These are phyloP conservation scores for Exserohilum turcica DNA, from an alignment of 2,329 filamentous ascomycete genomes.

Conservation along the genomic window DNA sequence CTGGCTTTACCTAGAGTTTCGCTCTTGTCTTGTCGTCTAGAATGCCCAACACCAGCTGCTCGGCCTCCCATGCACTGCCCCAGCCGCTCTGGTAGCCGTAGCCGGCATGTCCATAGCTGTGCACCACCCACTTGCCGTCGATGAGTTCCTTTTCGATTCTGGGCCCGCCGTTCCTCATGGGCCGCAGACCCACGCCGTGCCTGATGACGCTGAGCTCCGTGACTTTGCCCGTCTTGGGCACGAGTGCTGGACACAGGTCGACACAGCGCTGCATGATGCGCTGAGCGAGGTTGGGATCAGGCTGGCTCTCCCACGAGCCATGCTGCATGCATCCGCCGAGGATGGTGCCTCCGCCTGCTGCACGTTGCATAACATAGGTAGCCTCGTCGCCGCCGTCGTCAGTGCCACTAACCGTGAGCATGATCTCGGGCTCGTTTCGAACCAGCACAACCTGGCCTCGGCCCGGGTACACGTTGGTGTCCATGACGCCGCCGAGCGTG, in stretches of 20 bases:
- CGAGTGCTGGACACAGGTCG: conserved; percentile 67
- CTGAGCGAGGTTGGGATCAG: conserved; percentile 77
- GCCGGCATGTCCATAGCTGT: conserved; percentile 80
- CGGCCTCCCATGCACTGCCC: conserved; percentile 51
- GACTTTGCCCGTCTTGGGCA: conserved; percentile 64
- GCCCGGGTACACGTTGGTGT: conserved; percentile 72
- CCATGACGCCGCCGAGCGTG: conserved; percentile 80
- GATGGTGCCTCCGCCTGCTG: conserved; percentile 75
- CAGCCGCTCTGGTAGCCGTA: conserved; percentile 69
- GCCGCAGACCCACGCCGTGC: conserved; percentile 81
- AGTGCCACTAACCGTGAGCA: conserved; percentile 72
- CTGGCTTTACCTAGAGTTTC: conserved; percentile 15
- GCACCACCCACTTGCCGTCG: conserved; percentile 68
- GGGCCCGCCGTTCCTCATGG: conserved; percentile 73
- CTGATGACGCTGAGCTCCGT: conserved; percentile 75
- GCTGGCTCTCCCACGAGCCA: conserved; percentile 76
- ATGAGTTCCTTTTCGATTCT: conserved; percentile 75
- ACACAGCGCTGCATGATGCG: conserved; percentile 84
- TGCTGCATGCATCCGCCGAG: conserved; percentile 85
- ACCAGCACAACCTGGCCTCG: conserved; percentile 86
- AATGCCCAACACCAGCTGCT: conserved; percentile 44
- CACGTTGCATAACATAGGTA: conserved; percentile 81
- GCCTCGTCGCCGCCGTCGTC: conserved; percentile 75
- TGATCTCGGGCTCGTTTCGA: conserved; percentile 73
- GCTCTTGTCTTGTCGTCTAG: conserved; percentile 18